Evolutionary conservation across 2,329 filamentous ascomycete genomes (phyloP).

Genomic region (Thielaviopsis musarum): DNA sequence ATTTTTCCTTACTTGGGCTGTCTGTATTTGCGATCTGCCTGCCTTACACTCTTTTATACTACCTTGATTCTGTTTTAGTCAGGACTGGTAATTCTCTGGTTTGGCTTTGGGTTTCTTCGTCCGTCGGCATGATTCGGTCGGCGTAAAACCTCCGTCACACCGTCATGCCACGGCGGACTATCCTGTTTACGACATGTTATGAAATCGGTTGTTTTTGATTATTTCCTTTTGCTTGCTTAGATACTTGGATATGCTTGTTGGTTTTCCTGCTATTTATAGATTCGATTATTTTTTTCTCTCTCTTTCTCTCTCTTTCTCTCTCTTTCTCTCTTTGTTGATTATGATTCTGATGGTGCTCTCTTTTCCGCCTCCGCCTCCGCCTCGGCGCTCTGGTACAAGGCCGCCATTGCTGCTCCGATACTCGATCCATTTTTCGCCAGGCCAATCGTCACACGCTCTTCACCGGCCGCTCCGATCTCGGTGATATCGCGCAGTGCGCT

Average conservation of each 20-base stretch:
- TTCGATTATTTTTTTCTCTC: background rate
- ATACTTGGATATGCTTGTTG: background rate
- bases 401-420: constrained; percentile 56
- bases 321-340: background rate
- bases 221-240: background rate
- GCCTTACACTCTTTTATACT: no score
- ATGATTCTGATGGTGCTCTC: background rate
- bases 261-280: background rate
- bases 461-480: constrained; percentile 40
- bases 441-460: constrained; percentile 50
- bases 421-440: constrained; percentile 59
- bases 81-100: no score
- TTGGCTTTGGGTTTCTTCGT: no score
- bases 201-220: background rate
- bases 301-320: background rate
- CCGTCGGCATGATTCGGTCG: no score
- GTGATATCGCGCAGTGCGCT: constrained; percentile 45
- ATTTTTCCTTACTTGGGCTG: background rate
- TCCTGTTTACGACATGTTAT: background rate
- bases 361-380: background rate
- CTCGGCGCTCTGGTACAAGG: constrained; percentile 18
- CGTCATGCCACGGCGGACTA: background rate
- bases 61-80: no score
- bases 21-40: background rate
- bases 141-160: background rate